Evolutionary conservation across 805 yeast genomes (phyloP).

Genomic region (Yamadazyma paraphyllophila): DNA sequence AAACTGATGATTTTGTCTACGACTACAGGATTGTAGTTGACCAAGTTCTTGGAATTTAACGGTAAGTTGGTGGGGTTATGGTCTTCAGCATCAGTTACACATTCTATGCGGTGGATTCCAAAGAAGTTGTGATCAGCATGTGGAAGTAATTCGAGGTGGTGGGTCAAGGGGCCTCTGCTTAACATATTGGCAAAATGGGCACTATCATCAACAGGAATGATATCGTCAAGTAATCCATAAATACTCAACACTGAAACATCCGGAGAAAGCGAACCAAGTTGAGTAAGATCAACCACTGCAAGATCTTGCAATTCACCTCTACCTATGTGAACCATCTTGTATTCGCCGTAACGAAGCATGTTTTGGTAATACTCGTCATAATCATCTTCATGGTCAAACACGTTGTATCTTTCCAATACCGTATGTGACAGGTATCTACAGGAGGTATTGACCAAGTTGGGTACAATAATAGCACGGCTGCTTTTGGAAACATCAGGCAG

Average conservation of each 20-base stretch:
- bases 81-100: constrained; percentile 30
- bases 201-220: constrained; percentile 65
- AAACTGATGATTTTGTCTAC: constrained; percentile 48
- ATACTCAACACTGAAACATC: constrained; percentile 59
- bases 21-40: constrained; percentile 60
- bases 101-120: constrained; percentile 44
- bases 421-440: constrained; percentile 62
- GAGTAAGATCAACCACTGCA: constrained; percentile 45
- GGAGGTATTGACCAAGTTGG: constrained; percentile 68
- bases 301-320: constrained; percentile 51
- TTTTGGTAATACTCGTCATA: constrained; percentile 18
- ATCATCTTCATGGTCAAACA: constrained; percentile 17
- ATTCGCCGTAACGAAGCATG: constrained; percentile 50
- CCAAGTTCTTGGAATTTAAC: constrained; percentile 37
- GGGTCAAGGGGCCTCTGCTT: constrained; percentile 46
- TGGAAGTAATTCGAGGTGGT: constrained; percentile 55
- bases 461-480: constrained; percentile 46
- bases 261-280: constrained; percentile 39
- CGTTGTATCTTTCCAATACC: constrained; percentile 39
- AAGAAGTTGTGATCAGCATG: constrained; percentile 82
- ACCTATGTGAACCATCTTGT: constrained; percentile 42
- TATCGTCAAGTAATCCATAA: constrained; percentile 66
- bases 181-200: constrained; percentile 57
- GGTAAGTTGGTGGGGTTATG: constrained; percentile 43
- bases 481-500: constrained; percentile 12